A percentile compares a stretch with the other conserved stretches of the same genome.
Conservation (phyloP, 495 filamentous ascomycete species). For the Tuber indicum region DNA sequence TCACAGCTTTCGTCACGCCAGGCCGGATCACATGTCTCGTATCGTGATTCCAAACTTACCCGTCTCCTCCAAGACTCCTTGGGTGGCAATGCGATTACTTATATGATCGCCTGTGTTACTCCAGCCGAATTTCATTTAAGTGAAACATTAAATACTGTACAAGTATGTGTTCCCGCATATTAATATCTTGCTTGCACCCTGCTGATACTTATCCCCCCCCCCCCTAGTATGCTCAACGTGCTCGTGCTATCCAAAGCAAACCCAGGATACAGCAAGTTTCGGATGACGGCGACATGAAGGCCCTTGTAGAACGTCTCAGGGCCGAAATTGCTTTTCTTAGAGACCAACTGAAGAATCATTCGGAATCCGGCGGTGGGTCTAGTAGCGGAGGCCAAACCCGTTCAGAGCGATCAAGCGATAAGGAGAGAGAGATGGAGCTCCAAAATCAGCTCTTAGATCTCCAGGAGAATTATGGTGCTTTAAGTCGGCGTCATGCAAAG, state of each 20-base stretch:
- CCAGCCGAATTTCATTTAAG: slow-evolving; percentile 95
- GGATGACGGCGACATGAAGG: slow-evolving; percentile 92
- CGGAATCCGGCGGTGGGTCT: slow-evolving; percentile 62
- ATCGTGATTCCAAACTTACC: slow-evolving; percentile 94
- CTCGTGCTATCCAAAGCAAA: slow-evolving; percentile 94
- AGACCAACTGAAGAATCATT: slow-evolving; percentile 73
- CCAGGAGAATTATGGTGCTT: slow-evolving; percentile 88
- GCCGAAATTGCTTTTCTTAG: slow-evolving; percentile 90
- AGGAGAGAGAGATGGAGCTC: slow-evolving; percentile 64
- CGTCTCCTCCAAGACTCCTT: slow-evolving; percentile 94
- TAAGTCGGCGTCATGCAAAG: slow-evolving; percentile 86
- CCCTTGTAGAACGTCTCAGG: slow-evolving; percentile 85
- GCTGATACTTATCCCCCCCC: slow-evolving; percentile 24
- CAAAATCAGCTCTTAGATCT: slow-evolving; percentile 89
- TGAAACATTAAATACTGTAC: slow-evolving; percentile 94
- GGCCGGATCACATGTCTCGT: slow-evolving; percentile 86
- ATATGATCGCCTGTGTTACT: slow-evolving; percentile 98
- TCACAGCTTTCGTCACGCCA: slow-evolving; percentile 90
- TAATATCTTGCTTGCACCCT: not conserved
- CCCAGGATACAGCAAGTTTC: slow-evolving; percentile 85
- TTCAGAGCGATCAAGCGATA: slow-evolving; percentile 68
- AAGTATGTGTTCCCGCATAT: slow-evolving; percentile 24
- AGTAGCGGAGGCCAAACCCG: slow-evolving; percentile 26
- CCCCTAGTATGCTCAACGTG: slow-evolving; percentile 84
- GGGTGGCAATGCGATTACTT: slow-evolving; percentile 96